Evolutionary conservation across 164 flowering plant genomes (phyloP).

Genomic region (Malania oleifera): DNA sequence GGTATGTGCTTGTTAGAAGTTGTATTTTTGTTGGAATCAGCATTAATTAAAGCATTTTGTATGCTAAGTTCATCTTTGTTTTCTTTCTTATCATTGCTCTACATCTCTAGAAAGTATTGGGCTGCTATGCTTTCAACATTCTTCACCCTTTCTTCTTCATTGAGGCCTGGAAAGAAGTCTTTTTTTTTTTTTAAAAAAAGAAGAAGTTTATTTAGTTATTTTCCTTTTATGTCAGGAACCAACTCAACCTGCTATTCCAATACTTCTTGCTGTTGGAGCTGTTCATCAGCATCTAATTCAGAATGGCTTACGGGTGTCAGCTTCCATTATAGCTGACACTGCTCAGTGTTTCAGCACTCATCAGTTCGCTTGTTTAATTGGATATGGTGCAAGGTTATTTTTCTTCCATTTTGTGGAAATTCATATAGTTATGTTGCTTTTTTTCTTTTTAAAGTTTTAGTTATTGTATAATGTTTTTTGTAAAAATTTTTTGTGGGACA

Average conservation of each 20-base stretch:
- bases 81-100: no score
- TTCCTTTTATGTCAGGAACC: constrained; percentile 55
- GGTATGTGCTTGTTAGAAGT: no score
- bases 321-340: constrained; percentile 93
- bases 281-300: constrained; percentile 99
- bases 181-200: no score
- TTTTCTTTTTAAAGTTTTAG: background rate
- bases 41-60: no score
- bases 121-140: no score
- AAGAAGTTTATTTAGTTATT: background rate
- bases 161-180: background rate
- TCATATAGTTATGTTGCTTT: background rate
- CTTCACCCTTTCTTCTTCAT: no score
- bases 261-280: constrained; percentile 99
- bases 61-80: no score
- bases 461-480: background rate
- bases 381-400: constrained; percentile 97
- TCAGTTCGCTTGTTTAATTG: constrained; percentile 98
- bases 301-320: constrained; percentile 90
- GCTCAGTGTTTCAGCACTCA: constrained; percentile 99
- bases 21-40: no score
- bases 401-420: constrained; percentile 1
- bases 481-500: no score
- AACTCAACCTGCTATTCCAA: constrained; percentile 92
- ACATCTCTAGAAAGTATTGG: no score